Conservation (phyloP, 495 filamentous ascomycete genomes). For the Hypoxylon lienhwacheense region DNA sequence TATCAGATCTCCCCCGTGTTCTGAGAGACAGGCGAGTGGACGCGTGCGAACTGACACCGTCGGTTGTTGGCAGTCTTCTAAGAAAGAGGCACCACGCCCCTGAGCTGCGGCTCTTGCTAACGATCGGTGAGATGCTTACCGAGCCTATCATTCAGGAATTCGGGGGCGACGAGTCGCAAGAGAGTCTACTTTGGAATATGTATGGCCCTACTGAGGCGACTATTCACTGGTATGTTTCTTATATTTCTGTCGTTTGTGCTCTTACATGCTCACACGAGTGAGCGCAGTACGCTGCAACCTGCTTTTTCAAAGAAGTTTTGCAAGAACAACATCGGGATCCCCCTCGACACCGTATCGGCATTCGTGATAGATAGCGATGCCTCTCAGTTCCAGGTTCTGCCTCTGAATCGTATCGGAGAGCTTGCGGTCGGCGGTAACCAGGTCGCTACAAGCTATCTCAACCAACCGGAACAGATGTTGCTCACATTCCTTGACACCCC, state of each 20-base stretch:
- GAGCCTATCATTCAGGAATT: slow-evolving; percentile 71
- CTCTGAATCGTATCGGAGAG: slow-evolving; percentile 72
- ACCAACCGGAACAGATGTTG: slow-evolving; percentile 74
- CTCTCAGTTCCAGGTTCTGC: slow-evolving; percentile 54
- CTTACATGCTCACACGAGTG: neutral
- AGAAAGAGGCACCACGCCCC: slow-evolving; percentile 63
- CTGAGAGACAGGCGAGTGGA: slow-evolving; percentile 69
- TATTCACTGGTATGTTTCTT: slow-evolving; percentile 61
- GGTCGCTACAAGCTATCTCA: slow-evolving; percentile 80
- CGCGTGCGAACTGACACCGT: slow-evolving; percentile 80
- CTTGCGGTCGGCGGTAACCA: slow-evolving; percentile 79
- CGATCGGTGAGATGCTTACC: slow-evolving; percentile 88
- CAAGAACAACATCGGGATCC: slow-evolving; percentile 68
- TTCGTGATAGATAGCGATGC: slow-evolving; percentile 56
- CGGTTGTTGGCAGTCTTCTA: slow-evolving; percentile 71
- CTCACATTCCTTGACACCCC: slow-evolving; percentile 64
- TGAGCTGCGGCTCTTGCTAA: slow-evolving; percentile 64
- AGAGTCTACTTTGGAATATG: slow-evolving; percentile 73
- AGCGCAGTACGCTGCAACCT: slow-evolving; percentile 46
- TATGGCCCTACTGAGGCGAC: slow-evolving; percentile 86
- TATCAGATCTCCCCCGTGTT: slow-evolving; percentile 67
- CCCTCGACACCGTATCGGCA: slow-evolving; percentile 74
- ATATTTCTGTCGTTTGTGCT: neutral
- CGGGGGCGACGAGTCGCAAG: slow-evolving; percentile 48
- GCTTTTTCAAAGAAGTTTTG: slow-evolving; percentile 43